Evolutionary conservation across 345 rosid genomes (phyloP), one percentile per base, ranked within the genome.

Genomic region (Eucalyptus cloeziana): DNA sequence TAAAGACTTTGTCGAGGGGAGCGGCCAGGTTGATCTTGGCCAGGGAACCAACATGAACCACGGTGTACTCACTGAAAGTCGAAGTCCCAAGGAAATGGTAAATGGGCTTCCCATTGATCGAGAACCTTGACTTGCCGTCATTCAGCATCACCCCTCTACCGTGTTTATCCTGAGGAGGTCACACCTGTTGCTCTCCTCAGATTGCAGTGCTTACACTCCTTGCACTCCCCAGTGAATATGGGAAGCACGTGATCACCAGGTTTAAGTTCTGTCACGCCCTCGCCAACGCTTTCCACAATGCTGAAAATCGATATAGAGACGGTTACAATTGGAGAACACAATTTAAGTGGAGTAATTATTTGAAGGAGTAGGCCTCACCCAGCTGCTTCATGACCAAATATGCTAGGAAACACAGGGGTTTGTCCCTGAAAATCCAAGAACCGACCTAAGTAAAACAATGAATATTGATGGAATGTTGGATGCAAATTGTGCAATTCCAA

Each of bases 171-270:
- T 83, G 8, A 92, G 92, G 30, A 91, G 90, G 85, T 90, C 89
- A 64, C 94, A 93, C 92, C 90, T 90, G 69, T 92, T 92, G 91
- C 94, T 91, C 88, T 90, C 93, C 25, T 86, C 89, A 5, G 93
- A 93, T 51, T 90, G 89, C 95, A 92, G 79, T 92, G 94, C 64
- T 81, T 64, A 85, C 94, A 93, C 9, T 91, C 90, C 52, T 88
- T 87, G 67, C 95, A 93, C 56, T 93, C 95, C 85, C 94, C 92
- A 9, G 92, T 91, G 89, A 93, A 93, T 50, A 92, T 91, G 2
- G 95, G 94, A 50, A 93, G 95, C 25, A 93, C 94, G 33, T 91
- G 92, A 87, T 93, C 95, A 13, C 95, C 93, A 0, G 91, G 92
- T 7, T 91, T 49, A 9, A 93, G 92, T 13, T 89, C 91, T 7